phyloP scores from a whole-genome alignment of 1,139 yeast genomes.

The Debaryomyces nepalensis region DNA sequence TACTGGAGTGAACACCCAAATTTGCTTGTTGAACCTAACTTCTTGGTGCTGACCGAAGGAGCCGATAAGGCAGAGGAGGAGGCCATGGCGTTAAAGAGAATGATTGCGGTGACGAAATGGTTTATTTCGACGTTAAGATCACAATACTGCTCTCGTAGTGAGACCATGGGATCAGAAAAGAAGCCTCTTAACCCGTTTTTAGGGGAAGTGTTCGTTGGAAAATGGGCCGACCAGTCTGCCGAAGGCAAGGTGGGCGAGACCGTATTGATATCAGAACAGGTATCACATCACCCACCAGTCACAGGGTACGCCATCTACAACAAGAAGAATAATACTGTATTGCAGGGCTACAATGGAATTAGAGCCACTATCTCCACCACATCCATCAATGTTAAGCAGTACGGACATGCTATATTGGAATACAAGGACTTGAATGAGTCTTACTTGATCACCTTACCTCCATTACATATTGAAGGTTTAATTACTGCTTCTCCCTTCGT shows the following conservation, averaged over 20 bases:
- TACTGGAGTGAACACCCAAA: slow-evolving; percentile 94
- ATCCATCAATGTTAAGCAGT: slow-evolving; percentile 82
- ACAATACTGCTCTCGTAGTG: slow-evolving; percentile 92
- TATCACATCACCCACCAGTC: slow-evolving; percentile 93
- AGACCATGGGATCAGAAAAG: slow-evolving; percentile 89
- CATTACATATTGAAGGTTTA: slow-evolving; percentile 94
- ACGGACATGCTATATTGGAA: slow-evolving; percentile 82
- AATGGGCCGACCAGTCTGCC: slow-evolving; percentile 63
- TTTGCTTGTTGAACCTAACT: slow-evolving; percentile 71
- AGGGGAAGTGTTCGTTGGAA: slow-evolving; percentile 90
- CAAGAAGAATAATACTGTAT: slow-evolving; percentile 64
- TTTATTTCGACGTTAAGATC: slow-evolving; percentile 88
- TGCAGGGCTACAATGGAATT: slow-evolving; percentile 90
- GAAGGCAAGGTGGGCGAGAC: slow-evolving; percentile 68
- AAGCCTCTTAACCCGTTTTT: slow-evolving; percentile 94
- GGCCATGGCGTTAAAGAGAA: slow-evolving; percentile 60
- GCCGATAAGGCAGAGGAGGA: slow-evolving; percentile 48
- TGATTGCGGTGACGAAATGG: slow-evolving; percentile 86
- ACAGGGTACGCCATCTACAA: slow-evolving; percentile 85
- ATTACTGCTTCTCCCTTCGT: slow-evolving; percentile 88
- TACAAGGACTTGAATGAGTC: slow-evolving; percentile 65
- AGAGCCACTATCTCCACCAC: slow-evolving; percentile 83
- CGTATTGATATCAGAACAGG: slow-evolving; percentile 82
- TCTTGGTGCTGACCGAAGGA: slow-evolving; percentile 41
- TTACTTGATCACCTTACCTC: slow-evolving; percentile 86